Evolutionary conservation across 805 yeast species (phyloP), one percentile per base, ranked within the genome.

Genomic region (Komagataella kurtzmanii): DNA sequence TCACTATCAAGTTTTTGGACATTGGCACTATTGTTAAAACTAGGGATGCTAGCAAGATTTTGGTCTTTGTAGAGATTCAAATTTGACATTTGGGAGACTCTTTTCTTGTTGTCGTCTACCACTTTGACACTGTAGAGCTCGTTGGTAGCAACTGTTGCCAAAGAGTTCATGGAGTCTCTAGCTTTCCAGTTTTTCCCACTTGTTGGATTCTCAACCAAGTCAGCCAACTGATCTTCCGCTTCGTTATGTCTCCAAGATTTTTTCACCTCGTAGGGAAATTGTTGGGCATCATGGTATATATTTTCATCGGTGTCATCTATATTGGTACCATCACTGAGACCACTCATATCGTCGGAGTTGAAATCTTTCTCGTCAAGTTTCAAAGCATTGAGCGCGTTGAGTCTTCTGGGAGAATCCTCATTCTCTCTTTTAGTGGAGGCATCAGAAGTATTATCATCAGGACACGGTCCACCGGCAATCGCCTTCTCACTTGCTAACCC

Each of bases 91-190:
- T 66, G 71, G 44, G 69, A 62, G 50, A 59, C 59, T 54, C 74
- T 71, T 44, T 68, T 67, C 24, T 74, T 61, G 44, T 65, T 64
- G 54, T 82, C 85, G 44, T 83, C 85, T 2, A 85, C 88, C 46
- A 88, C 71, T 59, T 88, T 76, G 44, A 89, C 88, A 3, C 87
- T 84, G 61, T 88, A 75, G 48, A 89, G 74, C 62, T 88, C 91
- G 50, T 83, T 87, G 1, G 97, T 88, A 36, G 90, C 81, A 40
- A 90, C 90, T 0, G 96, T 88, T 24, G 88, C 89, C 53, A 85
- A 60, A 0, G 97, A 86, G 44, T 76, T 77, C 52, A 79, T 72
- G 7, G 95, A 83, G 43, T 77, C 81, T 62, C 91, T 77, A 48
- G 77, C 71, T 56, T 72, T 69, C 71, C 74, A 69, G 46, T 64